Base-by-base conservation (phyloP, 2,329 filamentous ascomycete genomes). In the Colletotrichum sp. region DNA sequence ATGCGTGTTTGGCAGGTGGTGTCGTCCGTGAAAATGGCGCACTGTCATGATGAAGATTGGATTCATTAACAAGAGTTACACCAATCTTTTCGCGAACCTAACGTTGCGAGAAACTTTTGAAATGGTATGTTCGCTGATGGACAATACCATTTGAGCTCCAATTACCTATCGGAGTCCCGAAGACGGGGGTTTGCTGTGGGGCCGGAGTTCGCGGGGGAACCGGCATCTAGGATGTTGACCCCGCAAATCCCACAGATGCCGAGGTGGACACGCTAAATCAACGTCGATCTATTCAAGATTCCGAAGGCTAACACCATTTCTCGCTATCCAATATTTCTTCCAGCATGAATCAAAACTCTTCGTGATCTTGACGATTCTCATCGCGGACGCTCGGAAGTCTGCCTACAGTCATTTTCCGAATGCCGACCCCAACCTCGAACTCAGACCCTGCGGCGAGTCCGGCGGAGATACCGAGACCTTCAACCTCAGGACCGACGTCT, bases 181-280 rank as follows among this genome's bases (percentile, higher is more conserved):
- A 28, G 52, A 4, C 12, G 13, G 21, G 15, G 21, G 8, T 1
- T 24, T 67, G 4, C 24, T 15, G 36, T 30, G 63, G 63, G 63
- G 36, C 39, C 13, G 21, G 6, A 32, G 24, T 66, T 66, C 36
- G 36, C 26, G 63, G 63, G 63, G 63, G 26, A 44, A n/a, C 36
- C 36, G 63, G 63, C 24, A 52, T 66, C 52, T 59, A 55, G 44
- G 67, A 32, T 30, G 28, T 18, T 24, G 30, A 68, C 44, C 44
- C 66, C 32, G 49, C 49, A 52, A 39, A n/a, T 28, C 52, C 24
- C 24, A 26, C 52, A 57, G 52, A 57, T 57, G 21, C 52, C 52
- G 52, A 21, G n/a, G 44, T 0, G 18, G 44, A 2, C n/a, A 49
- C 44, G 44, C n/a, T 21, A 49, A 49, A 49, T 49, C 44, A 49